Evolutionary conservation across 2,329 filamentous ascomycete genomes (phyloP), one percentile per base, ranked within the genome.

Genomic region (Phialophora verrucosa): DNA sequence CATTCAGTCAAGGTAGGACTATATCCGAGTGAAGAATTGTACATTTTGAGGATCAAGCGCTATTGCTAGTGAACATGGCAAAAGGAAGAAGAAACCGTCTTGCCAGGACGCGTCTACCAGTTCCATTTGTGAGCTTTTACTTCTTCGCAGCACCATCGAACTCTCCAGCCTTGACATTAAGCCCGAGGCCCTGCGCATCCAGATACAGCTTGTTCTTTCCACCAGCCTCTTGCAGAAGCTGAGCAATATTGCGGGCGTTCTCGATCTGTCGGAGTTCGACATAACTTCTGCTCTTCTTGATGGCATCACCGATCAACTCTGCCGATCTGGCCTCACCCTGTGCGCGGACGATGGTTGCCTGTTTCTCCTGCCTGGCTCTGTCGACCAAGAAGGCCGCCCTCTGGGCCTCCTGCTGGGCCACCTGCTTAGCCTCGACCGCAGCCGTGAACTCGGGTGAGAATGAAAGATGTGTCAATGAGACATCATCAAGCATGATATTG

Each of bases 281-380:
- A 79, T 99, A 99, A 71, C 92, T 91, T 83, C 93, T 91, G 84
- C 87, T 96, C 90, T 98, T 99, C 91, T 98, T 99, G 88, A 99
- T 96, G 69, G 95, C 95, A 61, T 99, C 95, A 81, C 95, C 95
- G 76, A 99, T 97, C 71, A 99, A 89, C 83, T 99, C 93, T 55
- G 95, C 95, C 47, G 95, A 98, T 72, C 95, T 91, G 58, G 95
- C 95, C 83, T 99, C 95, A 92, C 95, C 95, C 88, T 98, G 95
- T 3, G 95, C 95, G 82, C 93, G 92, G 77, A 99, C 95, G 63
- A 99, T 93, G 84, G 93, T 97, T 74, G 95, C 95, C 83, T 99
- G 95, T 86, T 99, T 99, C 87, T 99, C 95, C 82, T 99, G 95
- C 73, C 95, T 90, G 62, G 95, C 95, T 84, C 98, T 97, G 88